Percentiles rank a stretch among this genome's conserved stretches.
phyloP scores from a whole-genome alignment of 257 asterid genomes.

The Catharanthus roseus region DNA sequence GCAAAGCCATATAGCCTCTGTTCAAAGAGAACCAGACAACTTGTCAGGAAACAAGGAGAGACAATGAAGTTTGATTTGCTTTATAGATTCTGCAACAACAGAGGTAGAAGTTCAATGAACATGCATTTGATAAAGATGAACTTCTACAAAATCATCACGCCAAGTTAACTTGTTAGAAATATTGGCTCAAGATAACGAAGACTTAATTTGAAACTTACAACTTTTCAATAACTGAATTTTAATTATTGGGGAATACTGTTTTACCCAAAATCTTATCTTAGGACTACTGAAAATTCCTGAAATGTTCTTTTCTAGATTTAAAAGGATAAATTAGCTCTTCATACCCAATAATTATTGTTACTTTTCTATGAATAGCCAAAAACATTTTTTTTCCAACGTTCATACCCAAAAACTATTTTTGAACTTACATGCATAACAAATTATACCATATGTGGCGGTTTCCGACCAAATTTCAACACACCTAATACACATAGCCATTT shows the following conservation, averaged over 20 bases:
- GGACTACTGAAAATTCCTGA: neutral
- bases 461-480: too few species aligned
- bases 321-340: too few species aligned
- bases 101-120: neutral
- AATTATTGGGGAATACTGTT: neutral
- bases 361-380: too few species aligned
- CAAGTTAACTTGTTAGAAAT: neutral
- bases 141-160: neutral
- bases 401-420: too few species aligned
- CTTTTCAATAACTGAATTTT: neutral
- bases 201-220: neutral
- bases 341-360: too few species aligned
- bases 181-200: neutral
- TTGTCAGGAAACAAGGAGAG: constrained; percentile 8
- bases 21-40: constrained; percentile 13
- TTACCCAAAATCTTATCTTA: neutral
- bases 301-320: neutral
- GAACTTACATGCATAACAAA: too few species aligned
- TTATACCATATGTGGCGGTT: too few species aligned
- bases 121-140: neutral
- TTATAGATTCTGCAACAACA: neutral
- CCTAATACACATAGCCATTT: too few species aligned
- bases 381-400: too few species aligned
- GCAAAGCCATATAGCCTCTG: constrained; percentile 93
- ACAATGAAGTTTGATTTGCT: constrained; percentile 5